Percentiles rank a stretch among this genome's conserved stretches.
These are phyloP conservation scores for Backusella macrospora DNA, from an alignment of 192 early-diverging fungal genomes.

Conservation along the genomic window DNA sequence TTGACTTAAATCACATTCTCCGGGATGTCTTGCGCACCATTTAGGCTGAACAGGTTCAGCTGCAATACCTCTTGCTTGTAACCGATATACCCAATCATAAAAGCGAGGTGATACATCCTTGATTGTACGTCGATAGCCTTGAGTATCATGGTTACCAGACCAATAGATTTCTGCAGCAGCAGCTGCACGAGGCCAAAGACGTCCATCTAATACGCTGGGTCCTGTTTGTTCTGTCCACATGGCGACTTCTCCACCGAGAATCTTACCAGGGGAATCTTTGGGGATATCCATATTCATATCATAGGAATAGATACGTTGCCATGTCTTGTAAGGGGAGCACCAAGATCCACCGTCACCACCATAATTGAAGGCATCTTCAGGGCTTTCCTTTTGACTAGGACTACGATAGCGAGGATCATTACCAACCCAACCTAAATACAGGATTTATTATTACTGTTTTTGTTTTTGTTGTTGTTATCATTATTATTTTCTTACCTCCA, in stretches of 20 bases:
- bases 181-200: conserved; percentile 71
- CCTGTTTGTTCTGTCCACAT: conserved; percentile 76
- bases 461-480: neutral
- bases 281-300: conserved; percentile 62
- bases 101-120: conserved; percentile 52
- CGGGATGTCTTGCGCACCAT: conserved; percentile 59
- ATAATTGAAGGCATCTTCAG: conserved; percentile 41
- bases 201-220: conserved; percentile 53
- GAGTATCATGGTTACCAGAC: conserved; percentile 62
- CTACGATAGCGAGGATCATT: conserved; percentile 59
- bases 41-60: conserved; percentile 63
- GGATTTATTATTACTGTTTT: no score
- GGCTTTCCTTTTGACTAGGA: conserved; percentile 34
- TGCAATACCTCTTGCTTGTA: conserved; percentile 64
- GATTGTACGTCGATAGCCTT: conserved; percentile 40
- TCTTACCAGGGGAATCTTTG: conserved; percentile 42
- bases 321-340: conserved; percentile 77
- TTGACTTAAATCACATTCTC: conserved; percentile 18
- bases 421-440: conserved; percentile 54
- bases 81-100: conserved; percentile 71
- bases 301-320: conserved; percentile 73
- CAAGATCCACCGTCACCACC: conserved; percentile 59
- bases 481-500: conserved; percentile 39
- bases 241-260: conserved; percentile 72
- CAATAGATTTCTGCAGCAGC: conserved; percentile 71